Evolutionary conservation across 1,284 basidiomycete species (phyloP).

Genomic region (Ustilago vetiveriae): DNA sequence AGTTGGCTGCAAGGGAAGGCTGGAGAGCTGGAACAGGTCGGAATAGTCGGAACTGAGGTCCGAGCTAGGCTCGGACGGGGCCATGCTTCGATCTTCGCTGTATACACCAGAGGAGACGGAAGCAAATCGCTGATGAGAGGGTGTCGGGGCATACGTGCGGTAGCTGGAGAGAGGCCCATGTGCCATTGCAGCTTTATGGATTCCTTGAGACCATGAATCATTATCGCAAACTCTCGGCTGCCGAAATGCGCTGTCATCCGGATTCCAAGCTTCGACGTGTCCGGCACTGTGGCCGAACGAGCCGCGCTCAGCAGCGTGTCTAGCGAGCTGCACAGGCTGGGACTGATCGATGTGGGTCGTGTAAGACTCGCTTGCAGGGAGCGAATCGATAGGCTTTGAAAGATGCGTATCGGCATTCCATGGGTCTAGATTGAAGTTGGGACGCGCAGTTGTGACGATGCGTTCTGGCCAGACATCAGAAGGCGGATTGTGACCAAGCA

Average conservation of each 20-base stretch:
- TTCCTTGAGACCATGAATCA: slow-evolving; percentile 14
- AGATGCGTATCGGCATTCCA: slow-evolving; percentile 8
- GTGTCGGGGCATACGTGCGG: slow-evolving; percentile 2
- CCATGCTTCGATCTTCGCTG: slow-evolving; percentile 20
- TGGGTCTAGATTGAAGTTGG: slow-evolving; percentile 6
- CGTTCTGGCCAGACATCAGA: slow-evolving; percentile 11
- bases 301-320: not conserved
- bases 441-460: not conserved
- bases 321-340: slow-evolving; percentile 5
- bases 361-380: not conserved
- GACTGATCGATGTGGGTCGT: slow-evolving; percentile 3
- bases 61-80: slow-evolving; percentile 26
- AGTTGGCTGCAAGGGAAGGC: slow-evolving; percentile 1
- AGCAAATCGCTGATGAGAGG: slow-evolving; percentile 24
- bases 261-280: not conserved
- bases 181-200: no score
- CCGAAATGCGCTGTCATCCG: not conserved
- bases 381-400: not conserved
- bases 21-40: slow-evolving; percentile 15
- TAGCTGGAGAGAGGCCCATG: not conserved
- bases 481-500: not conserved
- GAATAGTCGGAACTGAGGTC: slow-evolving; percentile 42
- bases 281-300: not conserved
- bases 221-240: not conserved
- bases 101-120: slow-evolving; percentile 22